Conservation (phyloP, 1,284 basidiomycete genomes). For the Ceratobasidium theobromae region DNA sequence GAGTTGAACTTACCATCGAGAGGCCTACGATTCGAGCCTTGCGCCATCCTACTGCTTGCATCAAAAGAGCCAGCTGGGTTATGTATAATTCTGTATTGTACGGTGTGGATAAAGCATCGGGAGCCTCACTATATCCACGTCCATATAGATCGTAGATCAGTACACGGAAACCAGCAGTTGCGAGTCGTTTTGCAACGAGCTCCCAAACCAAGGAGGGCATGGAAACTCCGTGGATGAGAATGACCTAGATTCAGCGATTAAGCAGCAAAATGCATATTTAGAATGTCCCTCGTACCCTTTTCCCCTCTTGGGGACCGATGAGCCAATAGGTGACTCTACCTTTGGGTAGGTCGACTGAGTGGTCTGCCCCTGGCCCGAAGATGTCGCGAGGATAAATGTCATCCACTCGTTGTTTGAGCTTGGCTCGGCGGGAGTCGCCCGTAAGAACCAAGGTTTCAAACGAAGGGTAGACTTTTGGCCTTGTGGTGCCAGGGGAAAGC, state of each 20-base stretch:
- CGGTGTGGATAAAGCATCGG: slow-evolving; percentile 63
- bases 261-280: slow-evolving; percentile 4
- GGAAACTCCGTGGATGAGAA: slow-evolving; percentile 76
- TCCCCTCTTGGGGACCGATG: slow-evolving; percentile 65
- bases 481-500: slow-evolving; percentile 6
- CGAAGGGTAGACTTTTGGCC: slow-evolving; percentile 9
- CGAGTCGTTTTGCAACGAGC: slow-evolving; percentile 64
- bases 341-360: slow-evolving; percentile 62
- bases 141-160: slow-evolving; percentile 78
- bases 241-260: slow-evolving; percentile 52
- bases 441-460: slow-evolving; percentile 12
- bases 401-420: slow-evolving; percentile 23
- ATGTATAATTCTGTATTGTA: slow-evolving; percentile 66
- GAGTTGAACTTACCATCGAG: slow-evolving; percentile 60
- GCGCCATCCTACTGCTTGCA: slow-evolving; percentile 73
- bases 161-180: slow-evolving; percentile 65
- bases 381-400: slow-evolving; percentile 68
- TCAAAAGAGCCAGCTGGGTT: slow-evolving; percentile 73
- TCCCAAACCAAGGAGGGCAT: slow-evolving; percentile 74
- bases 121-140: slow-evolving; percentile 61
- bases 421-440: background rate
- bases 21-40: slow-evolving; percentile 64
- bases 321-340: slow-evolving; percentile 74
- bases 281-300: slow-evolving; percentile 51
- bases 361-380: slow-evolving; percentile 57